Base-by-base conservation (phyloP, 2,329 filamentous ascomycete species). In the Phoma sp. region DNA sequence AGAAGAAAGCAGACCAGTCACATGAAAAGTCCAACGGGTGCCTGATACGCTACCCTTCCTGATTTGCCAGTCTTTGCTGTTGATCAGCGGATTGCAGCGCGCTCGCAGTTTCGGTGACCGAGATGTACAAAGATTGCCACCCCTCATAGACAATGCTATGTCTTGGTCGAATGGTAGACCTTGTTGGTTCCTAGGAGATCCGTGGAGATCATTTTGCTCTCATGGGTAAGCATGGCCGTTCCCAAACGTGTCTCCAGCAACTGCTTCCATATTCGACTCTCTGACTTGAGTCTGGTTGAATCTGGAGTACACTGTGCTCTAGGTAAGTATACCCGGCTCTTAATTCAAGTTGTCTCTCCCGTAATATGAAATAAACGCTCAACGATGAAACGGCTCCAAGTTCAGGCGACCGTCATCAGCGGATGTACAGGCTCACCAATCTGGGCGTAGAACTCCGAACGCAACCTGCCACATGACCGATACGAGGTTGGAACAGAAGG, bases 51-150 rank as follows among this genome's bases (percentile, higher is more conserved):
- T 1, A 43, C 8, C 7, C 8, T 6, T 21, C 13, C 21, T 35
- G 24, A 32, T 40, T 27, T 4, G 29, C 37, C 6, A 21, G 13
- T 17, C 6, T 4, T 40, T 4, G 22, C 15, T 27, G 13, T 33
- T 10, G 22, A 12, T 24, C 22, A 17, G 33, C 21, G 31, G 10
- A 37, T 7, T 15, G 22, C 10, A 24, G 32, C 41, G 35, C 25
- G 32, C 35, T 8, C 37, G 19, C 29, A 49, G 25, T 31, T 19
- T 55, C 52, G 52, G 52, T 36, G 37, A 51, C 52, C 52, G 52
- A 51, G 8, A 39, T 17, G 15, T 25, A 33, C 5, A 24, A 5
- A 31, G 15, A 39, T 37, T 35, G 21, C 32, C 10, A 21, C 24
- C 15, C 17, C 13, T 21, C 17, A 33, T 21, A 4, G 36, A 13